Evolutionary conservation across 23 red algal genomes (phyloP).

Genomic region (Gracilaria caudata): DNA sequence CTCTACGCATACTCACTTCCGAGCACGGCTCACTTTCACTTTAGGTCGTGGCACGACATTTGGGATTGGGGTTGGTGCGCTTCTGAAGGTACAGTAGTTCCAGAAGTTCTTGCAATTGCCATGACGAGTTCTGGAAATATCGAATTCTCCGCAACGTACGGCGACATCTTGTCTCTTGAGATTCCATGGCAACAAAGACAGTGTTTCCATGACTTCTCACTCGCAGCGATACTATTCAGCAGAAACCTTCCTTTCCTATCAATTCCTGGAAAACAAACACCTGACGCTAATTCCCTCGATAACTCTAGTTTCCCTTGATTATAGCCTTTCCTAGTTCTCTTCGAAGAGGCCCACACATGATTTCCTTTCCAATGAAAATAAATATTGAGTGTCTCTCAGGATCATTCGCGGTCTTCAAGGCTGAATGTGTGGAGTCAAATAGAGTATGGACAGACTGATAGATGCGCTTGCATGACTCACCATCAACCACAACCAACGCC

Average conservation of each 20-base stretch:
- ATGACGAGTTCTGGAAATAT: constrained; percentile 88
- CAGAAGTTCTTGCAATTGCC: constrained; percentile 92
- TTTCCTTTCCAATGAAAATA: constrained; percentile 53
- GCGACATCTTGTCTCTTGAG: constrained; percentile 92
- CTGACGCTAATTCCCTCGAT: too few species aligned
- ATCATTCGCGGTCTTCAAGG: constrained; percentile 3
- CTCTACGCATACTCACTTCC: too few species aligned
- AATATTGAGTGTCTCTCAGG: constrained; percentile 23
- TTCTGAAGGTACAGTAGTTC: constrained; percentile 91
- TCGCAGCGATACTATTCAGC: too few species aligned
- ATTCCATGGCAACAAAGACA: constrained; percentile 93
- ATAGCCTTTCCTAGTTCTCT: constrained; percentile 37
- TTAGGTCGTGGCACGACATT: too few species aligned
- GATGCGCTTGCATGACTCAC: constrained; percentile 27
- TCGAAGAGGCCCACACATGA: not conserved
- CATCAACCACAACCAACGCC: constrained; percentile 57
- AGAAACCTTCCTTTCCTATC: too few species aligned
- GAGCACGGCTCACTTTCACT: too few species aligned
- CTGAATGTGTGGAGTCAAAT: constrained; percentile 44
- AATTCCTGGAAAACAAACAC: too few species aligned
- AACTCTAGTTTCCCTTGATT: too few species aligned
- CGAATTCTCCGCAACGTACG: constrained; percentile 93
- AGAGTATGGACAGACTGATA: constrained; percentile 65
- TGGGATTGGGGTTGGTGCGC: constrained; percentile 94
- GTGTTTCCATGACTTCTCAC: too few species aligned